Conservation (phyloP, 2,329 filamentous ascomycete species). For the Nothophoma quercina region DNA sequence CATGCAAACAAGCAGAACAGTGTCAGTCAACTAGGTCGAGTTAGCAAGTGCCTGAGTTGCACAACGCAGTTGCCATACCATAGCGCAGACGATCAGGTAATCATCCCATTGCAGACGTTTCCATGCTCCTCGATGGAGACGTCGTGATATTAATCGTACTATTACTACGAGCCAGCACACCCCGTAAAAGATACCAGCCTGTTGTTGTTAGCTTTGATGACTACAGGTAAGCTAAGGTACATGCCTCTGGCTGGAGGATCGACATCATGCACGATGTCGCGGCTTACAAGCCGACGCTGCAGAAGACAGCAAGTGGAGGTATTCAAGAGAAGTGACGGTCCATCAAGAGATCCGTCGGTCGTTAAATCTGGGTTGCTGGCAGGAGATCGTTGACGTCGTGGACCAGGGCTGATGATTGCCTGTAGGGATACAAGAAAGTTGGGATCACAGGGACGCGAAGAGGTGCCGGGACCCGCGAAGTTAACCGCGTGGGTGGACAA, state of each 20-base stretch:
- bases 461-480: slow-evolving; percentile 1
- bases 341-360: slow-evolving; percentile 7
- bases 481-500: background rate
- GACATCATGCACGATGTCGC: slow-evolving; percentile 28
- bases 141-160: slow-evolving; percentile 38
- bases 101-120: slow-evolving; percentile 46
- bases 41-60: slow-evolving; percentile 9
- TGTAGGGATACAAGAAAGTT: slow-evolving; percentile 2
- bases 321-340: background rate
- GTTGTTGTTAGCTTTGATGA: slow-evolving; percentile 3
- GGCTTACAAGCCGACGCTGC: slow-evolving; percentile 14
- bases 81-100: slow-evolving; percentile 45
- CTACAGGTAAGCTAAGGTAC: background rate
- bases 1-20: slow-evolving; percentile 44
- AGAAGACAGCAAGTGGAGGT: slow-evolving; percentile 1
- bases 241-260: slow-evolving; percentile 40
- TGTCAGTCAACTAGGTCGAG: slow-evolving; percentile 38
- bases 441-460: slow-evolving; percentile 5
- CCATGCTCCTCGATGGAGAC: slow-evolving; percentile 43
- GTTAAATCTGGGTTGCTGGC: slow-evolving; percentile 4
- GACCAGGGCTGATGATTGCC: slow-evolving; percentile 15
- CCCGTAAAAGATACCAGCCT: slow-evolving; percentile 42
- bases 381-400: background rate
- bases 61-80: slow-evolving; percentile 31
- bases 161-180: slow-evolving; percentile 46